Base-by-base conservation (phyloP, 2,329 filamentous ascomycete genomes). In the Leptographium procerum region DNA sequence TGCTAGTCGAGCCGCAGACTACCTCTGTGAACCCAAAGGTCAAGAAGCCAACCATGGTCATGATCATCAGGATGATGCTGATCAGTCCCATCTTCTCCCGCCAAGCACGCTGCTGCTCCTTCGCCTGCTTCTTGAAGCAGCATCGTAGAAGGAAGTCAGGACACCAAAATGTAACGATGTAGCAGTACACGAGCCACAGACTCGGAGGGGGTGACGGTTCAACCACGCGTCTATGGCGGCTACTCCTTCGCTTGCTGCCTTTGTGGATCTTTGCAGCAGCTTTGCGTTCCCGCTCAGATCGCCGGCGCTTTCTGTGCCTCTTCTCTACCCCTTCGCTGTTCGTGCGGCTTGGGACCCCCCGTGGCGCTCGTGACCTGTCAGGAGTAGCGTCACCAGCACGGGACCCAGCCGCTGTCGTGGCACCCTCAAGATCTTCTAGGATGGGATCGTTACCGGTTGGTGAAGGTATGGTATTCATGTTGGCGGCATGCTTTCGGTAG, bases 1-100 rank as follows among this genome's bases (percentile, higher is more conserved):
- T 74, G 29, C 84, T 83, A 10, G 89, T 86, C 2, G 75, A 72
- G 19, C 87, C 84, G 70, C 94, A 99, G 22, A 99, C 94, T 5
- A 85, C 85, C 61, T 88, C 82, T 4, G 89, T 97, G 73, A 99
- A 99, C 51, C 94, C 94, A 67, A 99, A 99, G 0, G 94, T 99
- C 57, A 99, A 76, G 74, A 92, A 99, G 68, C 94, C 94, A 53
- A 99, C 92, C 68, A 91, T 84, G 11, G 84, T 81, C 77, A 91
- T 95, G 69, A 97, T 91, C 61, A 87, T 69, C 34, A 96, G 69
- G 69, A 99, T 99, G 68, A 99, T 85, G 73, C 91, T 96, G 74
- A 96, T 89, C 60, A 99, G 75, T 2, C 94, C 94, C 78, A 99
- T 95, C 79, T 99, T 99, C 70, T 99, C 94, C 64, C 94, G 84